A percentile compares a stretch with the other conserved stretches of the same genome.
These are phyloP conservation scores for Oryza glaberrima DNA, from an alignment of 176 grass and related monocot genomes.

Conservation along the genomic window DNA sequence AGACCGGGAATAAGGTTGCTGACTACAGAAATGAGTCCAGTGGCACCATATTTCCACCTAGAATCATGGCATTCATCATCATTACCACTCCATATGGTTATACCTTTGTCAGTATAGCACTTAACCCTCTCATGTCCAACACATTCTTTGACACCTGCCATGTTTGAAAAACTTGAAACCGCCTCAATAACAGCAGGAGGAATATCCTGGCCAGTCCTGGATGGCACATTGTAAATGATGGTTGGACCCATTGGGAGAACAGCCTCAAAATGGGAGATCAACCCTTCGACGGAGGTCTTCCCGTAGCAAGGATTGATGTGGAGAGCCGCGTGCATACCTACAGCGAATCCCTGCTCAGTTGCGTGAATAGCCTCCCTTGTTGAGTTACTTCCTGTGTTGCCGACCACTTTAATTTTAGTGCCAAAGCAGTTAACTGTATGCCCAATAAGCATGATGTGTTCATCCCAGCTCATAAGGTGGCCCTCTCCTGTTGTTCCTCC, in stretches of 20 bases:
- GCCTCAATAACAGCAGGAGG: slow-evolving; percentile 62
- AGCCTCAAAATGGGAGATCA: slow-evolving; percentile 74
- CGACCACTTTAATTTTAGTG: slow-evolving; percentile 83
- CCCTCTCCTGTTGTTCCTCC: slow-evolving; percentile 93
- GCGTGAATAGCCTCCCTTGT: slow-evolving; percentile 93
- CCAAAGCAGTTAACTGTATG: slow-evolving; percentile 99
- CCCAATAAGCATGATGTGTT: slow-evolving; percentile 95
- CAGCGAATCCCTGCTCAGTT: slow-evolving; percentile 84
- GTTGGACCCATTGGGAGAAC: slow-evolving; percentile 84
- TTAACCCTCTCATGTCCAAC: slow-evolving; percentile 72
- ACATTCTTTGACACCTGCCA: slow-evolving; percentile 91
- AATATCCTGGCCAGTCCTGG: slow-evolving; percentile 80
- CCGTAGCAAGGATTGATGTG: slow-evolving; percentile 97
- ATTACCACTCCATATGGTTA: slow-evolving; percentile 80
- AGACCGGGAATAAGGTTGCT: slow-evolving; percentile 86
- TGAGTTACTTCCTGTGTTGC: slow-evolving; percentile 94
- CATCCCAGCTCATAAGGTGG: slow-evolving; percentile 99
- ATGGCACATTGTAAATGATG: slow-evolving; percentile 87
- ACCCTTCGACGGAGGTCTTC: slow-evolving; percentile 78
- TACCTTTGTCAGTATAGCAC: slow-evolving; percentile 67
- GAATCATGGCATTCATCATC: slow-evolving; percentile 82
- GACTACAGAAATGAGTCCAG: slow-evolving; percentile 76
- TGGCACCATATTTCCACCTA: slow-evolving; percentile 68
- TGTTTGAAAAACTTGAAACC: slow-evolving; percentile 60
- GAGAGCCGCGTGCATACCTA: slow-evolving; percentile 92